A percentile compares a stretch with the other conserved stretches of the same genome.
Evolutionary conservation across 164 flowering plant species (phyloP).

Genomic region (Vitis amurensis): DNA sequence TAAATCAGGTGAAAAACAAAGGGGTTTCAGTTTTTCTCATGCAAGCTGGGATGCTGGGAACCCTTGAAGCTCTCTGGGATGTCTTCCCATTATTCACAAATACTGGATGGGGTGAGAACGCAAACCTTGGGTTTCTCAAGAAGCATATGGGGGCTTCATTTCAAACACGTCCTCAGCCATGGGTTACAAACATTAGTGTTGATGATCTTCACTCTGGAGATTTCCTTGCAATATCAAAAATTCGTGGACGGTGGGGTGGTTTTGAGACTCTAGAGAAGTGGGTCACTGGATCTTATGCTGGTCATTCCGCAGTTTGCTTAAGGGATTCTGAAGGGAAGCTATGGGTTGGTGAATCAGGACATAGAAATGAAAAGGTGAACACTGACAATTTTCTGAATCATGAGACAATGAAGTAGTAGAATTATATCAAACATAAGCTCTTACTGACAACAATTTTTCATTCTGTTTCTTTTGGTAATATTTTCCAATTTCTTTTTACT

Average conservation of each 20-base stretch:
- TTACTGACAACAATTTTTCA: too few species aligned
- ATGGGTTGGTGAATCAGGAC: constrained; percentile 99
- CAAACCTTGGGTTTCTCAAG: constrained; percentile 81
- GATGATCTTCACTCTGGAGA: constrained; percentile 95
- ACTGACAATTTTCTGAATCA: neutral
- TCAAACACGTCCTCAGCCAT: constrained; percentile 81
- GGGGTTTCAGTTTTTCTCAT: constrained; percentile 94
- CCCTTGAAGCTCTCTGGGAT: constrained; percentile 91
- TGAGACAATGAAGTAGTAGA: neutral
- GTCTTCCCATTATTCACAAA: constrained; percentile 89
- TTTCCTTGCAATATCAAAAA: constrained; percentile 89
- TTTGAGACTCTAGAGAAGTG: constrained; percentile 98
- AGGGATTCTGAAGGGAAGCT: constrained; percentile 91
- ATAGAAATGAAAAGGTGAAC: constrained; percentile 80
- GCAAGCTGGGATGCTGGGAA: constrained; percentile 97
- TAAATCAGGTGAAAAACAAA: constrained; percentile 67
- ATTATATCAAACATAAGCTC: too few species aligned
- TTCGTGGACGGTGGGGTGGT: constrained; percentile 98
- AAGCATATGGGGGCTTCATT: constrained; percentile 91
- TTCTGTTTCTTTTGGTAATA: too few species aligned
- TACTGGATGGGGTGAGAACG: constrained; percentile 92
- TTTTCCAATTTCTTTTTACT: too few species aligned
- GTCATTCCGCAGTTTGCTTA: constrained; percentile 92
- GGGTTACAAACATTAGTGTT: constrained; percentile 71
- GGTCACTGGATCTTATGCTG: constrained; percentile 96